These are phyloP conservation scores for Ochromonadaceae sp. DNA, from an alignment of 352 stramenopile genomes.

Conservation along the genomic window DNA sequence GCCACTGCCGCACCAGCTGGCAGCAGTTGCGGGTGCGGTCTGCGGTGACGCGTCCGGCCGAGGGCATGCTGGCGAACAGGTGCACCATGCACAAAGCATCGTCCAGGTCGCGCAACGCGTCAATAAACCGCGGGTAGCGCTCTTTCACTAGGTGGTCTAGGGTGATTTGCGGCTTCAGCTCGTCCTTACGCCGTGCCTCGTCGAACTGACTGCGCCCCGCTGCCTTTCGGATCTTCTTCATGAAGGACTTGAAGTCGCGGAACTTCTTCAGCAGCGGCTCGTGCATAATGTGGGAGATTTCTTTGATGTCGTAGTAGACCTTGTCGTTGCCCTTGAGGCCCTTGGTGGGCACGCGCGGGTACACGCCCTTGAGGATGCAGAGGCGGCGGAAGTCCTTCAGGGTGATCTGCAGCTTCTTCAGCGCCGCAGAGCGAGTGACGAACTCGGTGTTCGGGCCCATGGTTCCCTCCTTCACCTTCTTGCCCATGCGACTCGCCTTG, in stretches of 20 bases:
- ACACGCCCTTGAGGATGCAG: slow-evolving; percentile 99
- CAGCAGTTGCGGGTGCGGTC: slow-evolving; percentile 71
- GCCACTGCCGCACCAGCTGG: slow-evolving; percentile 80
- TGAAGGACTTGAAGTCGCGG: slow-evolving; percentile 91
- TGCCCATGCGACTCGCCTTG: slow-evolving; percentile 57
- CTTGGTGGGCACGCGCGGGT: slow-evolving; percentile 89
- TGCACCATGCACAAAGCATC: slow-evolving; percentile 91
- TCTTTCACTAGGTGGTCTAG: slow-evolving; percentile 97
- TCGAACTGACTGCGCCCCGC: slow-evolving; percentile 46
- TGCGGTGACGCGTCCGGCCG: slow-evolving; percentile 50
- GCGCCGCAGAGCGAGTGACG: slow-evolving; percentile 76
- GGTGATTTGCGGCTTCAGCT: slow-evolving; percentile 65
- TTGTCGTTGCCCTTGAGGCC: slow-evolving; percentile 68
- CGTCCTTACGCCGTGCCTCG: slow-evolving; percentile 30
- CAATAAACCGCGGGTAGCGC: slow-evolving; percentile 89
- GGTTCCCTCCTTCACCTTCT: slow-evolving; percentile 44
- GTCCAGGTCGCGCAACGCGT: slow-evolving; percentile 93
- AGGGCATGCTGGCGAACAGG: slow-evolving; percentile 86
- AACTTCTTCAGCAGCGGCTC: slow-evolving; percentile 97
- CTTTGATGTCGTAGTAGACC: slow-evolving; percentile 98
- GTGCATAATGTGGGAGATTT: slow-evolving; percentile 90
- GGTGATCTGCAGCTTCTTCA: slow-evolving; percentile 84
- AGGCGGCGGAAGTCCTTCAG: slow-evolving; percentile 94
- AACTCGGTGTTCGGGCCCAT: slow-evolving; percentile 73
- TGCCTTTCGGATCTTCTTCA: slow-evolving; percentile 82